Conservation (phyloP, 2,329 filamentous ascomycete species). For the Hymenotorrendiella dingleyae region DNA sequence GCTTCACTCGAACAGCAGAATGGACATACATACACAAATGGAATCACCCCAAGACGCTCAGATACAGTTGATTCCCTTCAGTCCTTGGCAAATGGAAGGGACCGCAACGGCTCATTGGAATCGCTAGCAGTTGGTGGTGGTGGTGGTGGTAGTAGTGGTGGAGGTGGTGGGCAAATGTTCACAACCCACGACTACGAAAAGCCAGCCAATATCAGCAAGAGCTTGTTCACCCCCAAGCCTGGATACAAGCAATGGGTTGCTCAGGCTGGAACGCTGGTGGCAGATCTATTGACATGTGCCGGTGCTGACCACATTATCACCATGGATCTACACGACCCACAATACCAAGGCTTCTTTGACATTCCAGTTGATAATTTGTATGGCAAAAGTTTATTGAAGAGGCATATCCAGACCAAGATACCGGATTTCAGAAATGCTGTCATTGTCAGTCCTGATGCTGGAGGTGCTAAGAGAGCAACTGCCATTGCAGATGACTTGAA, state of each 20-base stretch:
- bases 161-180: too few relatives aligned
- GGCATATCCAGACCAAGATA: slow-evolving; percentile 74
- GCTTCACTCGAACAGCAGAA: slow-evolving; percentile 56
- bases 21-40: slow-evolving; percentile 33
- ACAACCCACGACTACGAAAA: slow-evolving; percentile 63
- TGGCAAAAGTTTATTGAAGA: slow-evolving; percentile 66
- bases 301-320: slow-evolving; percentile 96
- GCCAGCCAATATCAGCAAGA: slow-evolving; percentile 44
- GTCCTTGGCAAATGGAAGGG: slow-evolving; percentile 25
- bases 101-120: slow-evolving; percentile 19
- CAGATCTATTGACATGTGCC: slow-evolving; percentile 89
- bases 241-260: slow-evolving; percentile 99
- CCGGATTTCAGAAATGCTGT: slow-evolving; percentile 75
- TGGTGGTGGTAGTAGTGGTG: too few relatives aligned
- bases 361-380: slow-evolving; percentile 98
- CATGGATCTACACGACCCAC: slow-evolving; percentile 92
- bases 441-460: slow-evolving; percentile 92
- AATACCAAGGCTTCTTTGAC: slow-evolving; percentile 98
- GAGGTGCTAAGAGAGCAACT: slow-evolving; percentile 92
- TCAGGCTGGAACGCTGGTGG: slow-evolving; percentile 90
- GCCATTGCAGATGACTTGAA: slow-evolving; percentile 89
- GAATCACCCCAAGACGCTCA: slow-evolving; percentile 30
- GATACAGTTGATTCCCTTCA: slow-evolving; percentile 37
- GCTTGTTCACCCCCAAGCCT: slow-evolving; percentile 72
- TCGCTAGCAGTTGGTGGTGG: slow-evolving; percentile 14